A percentile compares a stretch with the other conserved stretches of the same genome.
phyloP scores from a whole-genome alignment of 1,284 basidiomycete species.

The Cutaneotrichosporon sp. region DNA sequence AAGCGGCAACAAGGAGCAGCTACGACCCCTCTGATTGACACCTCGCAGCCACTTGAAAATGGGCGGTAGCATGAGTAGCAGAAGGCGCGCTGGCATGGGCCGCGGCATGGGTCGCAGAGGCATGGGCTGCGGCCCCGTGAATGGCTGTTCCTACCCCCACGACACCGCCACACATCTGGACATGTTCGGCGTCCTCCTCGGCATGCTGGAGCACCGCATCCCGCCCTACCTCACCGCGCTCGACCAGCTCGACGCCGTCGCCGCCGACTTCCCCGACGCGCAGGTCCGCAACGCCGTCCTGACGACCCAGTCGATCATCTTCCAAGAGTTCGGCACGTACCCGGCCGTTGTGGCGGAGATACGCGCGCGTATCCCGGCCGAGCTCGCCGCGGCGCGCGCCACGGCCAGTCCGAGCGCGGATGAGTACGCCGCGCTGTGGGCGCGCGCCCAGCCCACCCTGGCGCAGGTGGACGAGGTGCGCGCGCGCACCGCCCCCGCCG shows the following conservation, averaged over 20 bases:
- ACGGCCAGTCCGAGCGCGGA: not conserved
- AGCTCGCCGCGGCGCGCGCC: not conserved
- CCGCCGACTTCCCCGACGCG: not conserved
- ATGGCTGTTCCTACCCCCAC: not conserved
- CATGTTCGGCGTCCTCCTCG: not conserved
- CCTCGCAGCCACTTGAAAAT: too few relatives aligned
- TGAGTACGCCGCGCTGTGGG: not conserved
- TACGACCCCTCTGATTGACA: too few relatives aligned
- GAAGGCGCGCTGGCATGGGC: too few relatives aligned
- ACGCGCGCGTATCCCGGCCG: not conserved
- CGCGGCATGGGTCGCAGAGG: too few relatives aligned
- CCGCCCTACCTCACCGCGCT: not conserved
- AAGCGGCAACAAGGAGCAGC: too few relatives aligned
- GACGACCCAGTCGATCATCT: not conserved
- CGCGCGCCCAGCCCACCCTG: not conserved
- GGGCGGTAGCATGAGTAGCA: too few relatives aligned
- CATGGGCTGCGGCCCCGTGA: too few relatives aligned
- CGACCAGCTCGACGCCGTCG: not conserved
- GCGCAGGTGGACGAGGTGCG: not conserved
- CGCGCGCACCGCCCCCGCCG: not conserved
- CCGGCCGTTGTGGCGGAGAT: not conserved
- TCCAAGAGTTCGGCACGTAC: not conserved
- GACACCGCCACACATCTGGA: not conserved
- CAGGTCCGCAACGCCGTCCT: not conserved
- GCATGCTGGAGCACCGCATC: not conserved